Evolutionary conservation across 768 basidiomycete species (phyloP).

Genomic region (Xerocomus brunneocitrinus): DNA sequence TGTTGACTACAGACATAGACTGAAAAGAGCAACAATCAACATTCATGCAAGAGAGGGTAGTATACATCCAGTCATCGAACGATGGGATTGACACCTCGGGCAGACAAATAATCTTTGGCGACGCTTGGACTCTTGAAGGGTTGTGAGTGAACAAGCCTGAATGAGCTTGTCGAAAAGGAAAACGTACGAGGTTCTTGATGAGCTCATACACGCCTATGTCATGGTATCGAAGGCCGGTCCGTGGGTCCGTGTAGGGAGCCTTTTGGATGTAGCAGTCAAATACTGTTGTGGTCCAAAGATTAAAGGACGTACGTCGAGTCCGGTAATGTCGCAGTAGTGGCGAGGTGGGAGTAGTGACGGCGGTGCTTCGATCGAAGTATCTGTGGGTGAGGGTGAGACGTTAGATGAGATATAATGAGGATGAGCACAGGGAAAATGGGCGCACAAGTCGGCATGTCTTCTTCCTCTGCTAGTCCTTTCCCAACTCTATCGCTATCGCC

Average conservation of each 20-base stretch:
- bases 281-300: background rate
- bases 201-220: conserved; percentile 86
- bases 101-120: conserved; percentile 74
- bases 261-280: conserved; percentile 18
- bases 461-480: conserved; percentile 29
- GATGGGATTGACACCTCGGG: conserved; percentile 45
- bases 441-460: conserved; percentile 72
- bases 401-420: background rate
- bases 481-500: background rate
- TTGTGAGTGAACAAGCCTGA: background rate
- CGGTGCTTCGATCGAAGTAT: conserved; percentile 79
- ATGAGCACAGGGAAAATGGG: conserved; percentile 3
- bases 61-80: conserved; percentile 33
- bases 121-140: conserved; percentile 53
- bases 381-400: conserved; percentile 32
- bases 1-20: no score
- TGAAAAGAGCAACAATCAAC: background rate
- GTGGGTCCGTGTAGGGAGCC: conserved; percentile 83
- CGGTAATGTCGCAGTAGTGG: conserved; percentile 84
- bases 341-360: conserved; percentile 73
- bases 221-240: conserved; percentile 74
- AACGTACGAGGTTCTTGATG: conserved; percentile 63
- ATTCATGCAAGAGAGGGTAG: background rate
- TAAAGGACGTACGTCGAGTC: conserved; percentile 54
- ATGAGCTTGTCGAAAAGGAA: background rate